A percentile compares a stretch with the other conserved stretches of the same genome.
Conservation (phyloP, 2,329 filamentous ascomycete species). For the Clonostachys rosea region DNA sequence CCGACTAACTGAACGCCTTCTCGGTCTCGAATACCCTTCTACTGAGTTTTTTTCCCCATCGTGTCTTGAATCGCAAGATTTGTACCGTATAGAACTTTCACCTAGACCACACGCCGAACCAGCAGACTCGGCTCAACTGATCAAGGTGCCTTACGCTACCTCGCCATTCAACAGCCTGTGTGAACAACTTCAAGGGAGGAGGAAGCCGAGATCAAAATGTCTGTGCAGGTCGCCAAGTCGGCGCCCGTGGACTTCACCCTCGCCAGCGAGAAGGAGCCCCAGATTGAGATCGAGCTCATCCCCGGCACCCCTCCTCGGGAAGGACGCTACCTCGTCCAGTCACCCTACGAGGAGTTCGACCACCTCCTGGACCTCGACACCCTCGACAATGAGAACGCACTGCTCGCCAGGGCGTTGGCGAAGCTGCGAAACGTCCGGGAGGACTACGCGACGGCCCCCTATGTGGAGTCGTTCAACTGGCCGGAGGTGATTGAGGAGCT, state of each 20-base stretch:
- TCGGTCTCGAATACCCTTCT: no score
- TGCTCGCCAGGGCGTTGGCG: constrained; percentile 69
- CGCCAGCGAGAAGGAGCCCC: constrained; percentile 12
- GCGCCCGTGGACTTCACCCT: neutral
- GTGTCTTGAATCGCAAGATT: no score
- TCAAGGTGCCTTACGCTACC: neutral
- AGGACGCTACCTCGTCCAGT: constrained; percentile 50
- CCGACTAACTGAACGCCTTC: no score
- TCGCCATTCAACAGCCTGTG: neutral
- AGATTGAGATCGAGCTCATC: constrained; percentile 7
- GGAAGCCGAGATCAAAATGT: neutral
- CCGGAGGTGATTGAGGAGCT: constrained; percentile 54
- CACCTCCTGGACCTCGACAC: constrained; percentile 71
- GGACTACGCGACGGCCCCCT: constrained; percentile 75
- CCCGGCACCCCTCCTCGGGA: neutral
- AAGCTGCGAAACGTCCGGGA: constrained; percentile 55
- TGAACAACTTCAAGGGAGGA: neutral
- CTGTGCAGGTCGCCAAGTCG: neutral
- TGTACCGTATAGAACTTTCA: no score
- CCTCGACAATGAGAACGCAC: constrained; percentile 58
- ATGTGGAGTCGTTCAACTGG: constrained; percentile 77
- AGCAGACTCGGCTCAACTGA: no score
- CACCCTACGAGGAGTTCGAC: constrained; percentile 66
- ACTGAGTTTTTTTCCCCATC: no score
- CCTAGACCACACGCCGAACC: no score